Base-by-base conservation (phyloP, 208 protist genomes). In the Leishmania turanica region DNA sequence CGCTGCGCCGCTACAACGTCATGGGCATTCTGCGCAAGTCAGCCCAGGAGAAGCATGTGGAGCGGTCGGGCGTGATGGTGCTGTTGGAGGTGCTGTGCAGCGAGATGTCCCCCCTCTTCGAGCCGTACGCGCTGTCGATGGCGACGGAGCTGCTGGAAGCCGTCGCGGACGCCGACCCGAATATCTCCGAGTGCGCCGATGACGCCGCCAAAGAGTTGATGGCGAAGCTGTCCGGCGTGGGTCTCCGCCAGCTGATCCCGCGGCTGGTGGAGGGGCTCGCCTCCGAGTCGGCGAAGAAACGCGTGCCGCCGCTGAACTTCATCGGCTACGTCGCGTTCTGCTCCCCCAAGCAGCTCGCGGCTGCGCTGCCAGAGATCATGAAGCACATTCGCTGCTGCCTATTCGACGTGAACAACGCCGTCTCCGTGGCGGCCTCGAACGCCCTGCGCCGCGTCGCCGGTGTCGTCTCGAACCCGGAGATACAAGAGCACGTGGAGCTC, bases 301-400 rank as follows among this genome's bases (percentile, higher is more conserved):
- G 92, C 31, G 91, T 96, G 53, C 86, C 95, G 34, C 92, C 93
- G 71, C 87, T 98, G 58, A 95, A 96, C 83, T 96, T 98, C 89
- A 97, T 98, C 64, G 92, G 95, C 72, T 95, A 98, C 80, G 95
- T 98, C 37, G 95, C 95, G 80, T 98, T 96, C 86, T 98, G 95
- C 89, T 96, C 95, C 0, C 95, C 95, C 9, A 94, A 96, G 86
- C 93, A 98, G 87, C 88, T 98, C 40, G 95, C 95, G 9, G 93
- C 93, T 34, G 91, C 91, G 62, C 89, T 99, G 71, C 96, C 96
- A 40, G 85, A 94, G 78, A 96, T 98, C 76, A 97, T 98, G 87
- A 93, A 94, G 87, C 90, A 95, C 81, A 93, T 99, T 62, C 91
- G 89, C 66, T 81, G 88, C 34, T 96, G 91, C 78, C 87, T 98